A percentile compares a stretch with the other conserved stretches of the same genome.
These are phyloP conservation scores for Margaritispora aquatica DNA, from an alignment of 495 filamentous ascomycete genomes.

Conservation along the genomic window DNA sequence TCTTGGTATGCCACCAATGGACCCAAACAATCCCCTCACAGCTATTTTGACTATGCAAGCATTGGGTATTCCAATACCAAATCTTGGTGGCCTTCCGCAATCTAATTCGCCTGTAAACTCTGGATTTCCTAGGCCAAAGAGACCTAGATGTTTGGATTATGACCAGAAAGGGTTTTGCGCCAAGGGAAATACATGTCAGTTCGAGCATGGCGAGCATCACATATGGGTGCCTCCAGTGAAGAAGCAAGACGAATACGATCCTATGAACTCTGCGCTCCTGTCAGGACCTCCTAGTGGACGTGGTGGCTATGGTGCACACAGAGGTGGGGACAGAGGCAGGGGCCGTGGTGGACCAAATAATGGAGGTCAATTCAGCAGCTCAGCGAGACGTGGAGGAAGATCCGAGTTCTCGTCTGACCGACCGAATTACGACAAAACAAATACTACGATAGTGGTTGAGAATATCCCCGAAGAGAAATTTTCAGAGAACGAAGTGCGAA, in stretches of 20 bases:
- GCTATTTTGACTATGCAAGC: slow-evolving; percentile 66
- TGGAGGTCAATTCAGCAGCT: slow-evolving; percentile 3
- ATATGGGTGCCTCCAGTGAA: slow-evolving; percentile 42
- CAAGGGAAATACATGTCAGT: slow-evolving; percentile 68
- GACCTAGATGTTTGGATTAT: slow-evolving; percentile 74
- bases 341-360: slow-evolving; percentile 18
- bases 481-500: slow-evolving; percentile 62
- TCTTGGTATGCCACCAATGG: slow-evolving; percentile 31
- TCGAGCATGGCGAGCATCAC: slow-evolving; percentile 66
- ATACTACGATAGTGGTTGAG: slow-evolving; percentile 82
- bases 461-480: slow-evolving; percentile 88
- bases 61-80: slow-evolving; percentile 56
- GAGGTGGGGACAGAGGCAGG: slow-evolving; percentile 23
- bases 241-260: slow-evolving; percentile 75
- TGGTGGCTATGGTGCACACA: slow-evolving; percentile 6
- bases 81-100: slow-evolving; percentile 39
- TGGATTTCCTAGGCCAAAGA: slow-evolving; percentile 22
- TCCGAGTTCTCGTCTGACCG: slow-evolving; percentile 70
- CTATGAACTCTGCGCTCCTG: slow-evolving; percentile 54
- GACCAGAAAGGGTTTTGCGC: slow-evolving; percentile 85
- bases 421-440: slow-evolving; percentile 65
- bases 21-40: slow-evolving; percentile 62
- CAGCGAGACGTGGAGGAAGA: slow-evolving; percentile 26
- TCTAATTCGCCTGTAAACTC: slow-evolving; percentile 17
- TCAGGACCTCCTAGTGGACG: slow-evolving; percentile 21